Conservation (phyloP, 306 rosid species). For the Crotalaria pallida region DNA sequence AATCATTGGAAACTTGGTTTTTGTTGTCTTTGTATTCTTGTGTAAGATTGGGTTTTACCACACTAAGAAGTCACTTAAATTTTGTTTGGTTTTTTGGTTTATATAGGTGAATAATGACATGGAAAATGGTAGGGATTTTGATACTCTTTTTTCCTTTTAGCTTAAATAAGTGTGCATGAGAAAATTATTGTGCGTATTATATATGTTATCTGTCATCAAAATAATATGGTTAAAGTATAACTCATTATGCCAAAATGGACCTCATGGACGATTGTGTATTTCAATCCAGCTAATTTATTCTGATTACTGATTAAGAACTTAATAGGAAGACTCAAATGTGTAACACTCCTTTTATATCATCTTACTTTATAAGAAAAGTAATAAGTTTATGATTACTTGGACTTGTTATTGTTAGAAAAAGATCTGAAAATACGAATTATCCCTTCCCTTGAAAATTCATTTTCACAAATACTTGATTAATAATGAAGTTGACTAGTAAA, state of each 20-base stretch:
- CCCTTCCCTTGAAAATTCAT: no score
- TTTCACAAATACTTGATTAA: no score
- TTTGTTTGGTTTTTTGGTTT: slow-evolving; percentile 10
- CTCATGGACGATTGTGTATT: no score
- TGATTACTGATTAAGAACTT: background rate
- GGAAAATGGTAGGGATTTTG: background rate
- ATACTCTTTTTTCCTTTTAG: background rate
- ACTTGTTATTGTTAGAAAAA: no score
- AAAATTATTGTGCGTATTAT: background rate
- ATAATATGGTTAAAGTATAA: background rate
- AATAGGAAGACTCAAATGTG: background rate
- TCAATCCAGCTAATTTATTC: no score
- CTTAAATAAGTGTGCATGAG: background rate
- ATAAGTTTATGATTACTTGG: no score
- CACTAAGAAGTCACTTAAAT: background rate
- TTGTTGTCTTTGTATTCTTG: background rate
- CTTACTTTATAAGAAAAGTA: no score
- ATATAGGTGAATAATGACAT: background rate
- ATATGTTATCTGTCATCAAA: background rate
- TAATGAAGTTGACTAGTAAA: no score
- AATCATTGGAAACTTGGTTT: background rate
- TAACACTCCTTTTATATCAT: no score
- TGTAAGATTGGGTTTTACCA: background rate
- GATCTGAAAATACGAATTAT: no score
- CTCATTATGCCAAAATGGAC: no score